Base-by-base conservation (phyloP, 2,329 filamentous ascomycete genomes). In the Camptophora hylomeconis region DNA sequence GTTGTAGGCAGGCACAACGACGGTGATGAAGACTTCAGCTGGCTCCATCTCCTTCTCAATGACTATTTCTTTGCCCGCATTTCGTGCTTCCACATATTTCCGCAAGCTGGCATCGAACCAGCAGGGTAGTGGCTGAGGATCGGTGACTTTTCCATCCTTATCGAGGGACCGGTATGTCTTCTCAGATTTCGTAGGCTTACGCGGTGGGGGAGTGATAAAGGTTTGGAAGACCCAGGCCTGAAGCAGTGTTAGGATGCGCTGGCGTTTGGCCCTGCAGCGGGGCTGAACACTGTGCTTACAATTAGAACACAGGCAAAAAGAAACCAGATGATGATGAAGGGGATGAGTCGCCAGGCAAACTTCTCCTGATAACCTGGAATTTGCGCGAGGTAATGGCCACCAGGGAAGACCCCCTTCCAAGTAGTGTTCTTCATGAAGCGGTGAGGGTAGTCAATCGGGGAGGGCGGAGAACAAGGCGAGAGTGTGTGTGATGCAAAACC, bases 1-100 rank as follows among this genome's bases (percentile, higher is more conserved):
- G 44, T 98, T 98, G 66, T 84, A 98, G 7, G 89, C 89, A 0
- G 89, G 89, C 23, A 98, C 77, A 0, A 98, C 83, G 5, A 95
- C 75, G 30, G 80, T 89, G 63, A 98, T 74, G 50, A 79, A 80
- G n/a, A 94, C 57, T 38, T 86, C 75, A 9, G 84, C 70, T 2
- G 75, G 67, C 39, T 84, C 78, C 31, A 92, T 78, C 24, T 57
- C 57, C 12, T 54, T 49, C 38, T 57, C 48, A 38, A 57, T 11
- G 8, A 45, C 45, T 45, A 35, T 24, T 38, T 41, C 37, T 41
- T 39, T 46, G 15, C 45, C 44, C 11, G 55, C 43, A n/a, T 42
- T 45, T 65, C 60, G 60, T 26, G 63, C 54, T 46, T 61, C 68
- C 49, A 20, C 15, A 17, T 30, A 33, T 25, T 36, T 37, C 67